Evolutionary conservation across 495 filamentous ascomycete genomes (phyloP).

Genomic region (Penicillium bovifimosum): DNA sequence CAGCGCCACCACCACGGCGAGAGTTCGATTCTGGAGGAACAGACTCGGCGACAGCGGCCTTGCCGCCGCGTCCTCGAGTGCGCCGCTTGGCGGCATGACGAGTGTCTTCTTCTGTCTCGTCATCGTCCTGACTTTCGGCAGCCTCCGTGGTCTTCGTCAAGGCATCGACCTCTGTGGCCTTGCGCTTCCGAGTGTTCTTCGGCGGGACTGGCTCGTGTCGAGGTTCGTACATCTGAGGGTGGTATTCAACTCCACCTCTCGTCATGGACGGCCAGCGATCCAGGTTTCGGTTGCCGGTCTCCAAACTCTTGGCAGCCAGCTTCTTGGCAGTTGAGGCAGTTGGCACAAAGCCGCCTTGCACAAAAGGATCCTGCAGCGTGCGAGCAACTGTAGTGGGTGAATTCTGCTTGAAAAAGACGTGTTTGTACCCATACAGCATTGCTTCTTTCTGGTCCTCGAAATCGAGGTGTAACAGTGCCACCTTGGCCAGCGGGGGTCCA

Average conservation of each 20-base stretch:
- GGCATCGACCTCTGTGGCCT: constrained; percentile 36
- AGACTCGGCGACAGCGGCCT: constrained; percentile 24
- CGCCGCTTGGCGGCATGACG: constrained; percentile 28
- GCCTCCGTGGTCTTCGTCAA: constrained; percentile 27
- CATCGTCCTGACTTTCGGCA: constrained; percentile 22
- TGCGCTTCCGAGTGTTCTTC: constrained; percentile 44
- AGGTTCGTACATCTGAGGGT: constrained; percentile 43
- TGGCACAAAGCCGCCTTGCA: constrained; percentile 42
- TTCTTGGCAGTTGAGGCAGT: constrained; percentile 38
- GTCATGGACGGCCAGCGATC: constrained; percentile 35
- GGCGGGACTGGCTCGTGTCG: constrained; percentile 48
- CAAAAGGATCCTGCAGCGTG: constrained; percentile 37
- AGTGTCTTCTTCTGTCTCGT: constrained; percentile 30
- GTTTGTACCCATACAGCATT: constrained; percentile 40
- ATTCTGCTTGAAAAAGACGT: constrained; percentile 17
- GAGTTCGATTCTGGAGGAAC: constrained; percentile 16
- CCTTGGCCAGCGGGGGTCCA: constrained; percentile 13
- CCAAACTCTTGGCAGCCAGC: constrained; percentile 31
- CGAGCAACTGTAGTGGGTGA: constrained; percentile 6
- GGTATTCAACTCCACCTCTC: constrained; percentile 31
- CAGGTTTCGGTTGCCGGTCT: constrained; percentile 32
- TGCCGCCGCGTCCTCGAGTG: constrained; percentile 28
- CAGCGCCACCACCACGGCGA: constrained; percentile 27
- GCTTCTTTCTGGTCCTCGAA: constrained; percentile 42
- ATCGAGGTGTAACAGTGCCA: constrained; percentile 15